Evolutionary conservation across 306 rosid species (phyloP).

Genomic region (Datisca glomerata): DNA sequence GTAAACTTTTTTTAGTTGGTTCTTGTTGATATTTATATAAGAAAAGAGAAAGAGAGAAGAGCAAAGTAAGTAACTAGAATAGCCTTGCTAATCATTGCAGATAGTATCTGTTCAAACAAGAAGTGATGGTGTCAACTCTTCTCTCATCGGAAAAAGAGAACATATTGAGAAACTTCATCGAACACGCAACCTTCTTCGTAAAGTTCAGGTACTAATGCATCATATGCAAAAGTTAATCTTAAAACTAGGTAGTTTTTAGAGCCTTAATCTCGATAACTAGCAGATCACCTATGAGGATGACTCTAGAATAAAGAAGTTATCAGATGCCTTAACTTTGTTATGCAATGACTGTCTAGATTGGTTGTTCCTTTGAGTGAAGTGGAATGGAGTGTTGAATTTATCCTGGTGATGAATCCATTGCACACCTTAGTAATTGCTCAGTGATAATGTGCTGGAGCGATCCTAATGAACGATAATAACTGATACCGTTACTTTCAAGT

Average conservation of each 20-base stretch:
- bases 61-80: not conserved
- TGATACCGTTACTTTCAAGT: constrained; percentile 1
- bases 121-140: constrained; percentile 76
- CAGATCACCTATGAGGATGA: not conserved
- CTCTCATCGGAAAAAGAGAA: constrained; percentile 77
- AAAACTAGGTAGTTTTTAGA: not conserved
- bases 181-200: constrained; percentile 82
- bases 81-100: constrained; percentile 31
- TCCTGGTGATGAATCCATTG: not conserved
- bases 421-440: not conserved
- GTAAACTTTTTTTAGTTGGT: not conserved
- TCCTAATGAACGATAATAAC: not conserved
- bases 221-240: not conserved
- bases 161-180: constrained; percentile 77
- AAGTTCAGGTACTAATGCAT: constrained; percentile 57
- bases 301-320: not conserved
- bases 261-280: not conserved
- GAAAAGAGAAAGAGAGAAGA: not conserved
- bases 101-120: constrained; percentile 88
- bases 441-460: not conserved
- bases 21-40: no score
- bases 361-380: no score
- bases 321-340: not conserved
- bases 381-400: no score
- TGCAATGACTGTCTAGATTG: not conserved